These are phyloP conservation scores for Exophiala mesophila DNA, from an alignment of 2,329 filamentous ascomycete species.

Conservation along the genomic window DNA sequence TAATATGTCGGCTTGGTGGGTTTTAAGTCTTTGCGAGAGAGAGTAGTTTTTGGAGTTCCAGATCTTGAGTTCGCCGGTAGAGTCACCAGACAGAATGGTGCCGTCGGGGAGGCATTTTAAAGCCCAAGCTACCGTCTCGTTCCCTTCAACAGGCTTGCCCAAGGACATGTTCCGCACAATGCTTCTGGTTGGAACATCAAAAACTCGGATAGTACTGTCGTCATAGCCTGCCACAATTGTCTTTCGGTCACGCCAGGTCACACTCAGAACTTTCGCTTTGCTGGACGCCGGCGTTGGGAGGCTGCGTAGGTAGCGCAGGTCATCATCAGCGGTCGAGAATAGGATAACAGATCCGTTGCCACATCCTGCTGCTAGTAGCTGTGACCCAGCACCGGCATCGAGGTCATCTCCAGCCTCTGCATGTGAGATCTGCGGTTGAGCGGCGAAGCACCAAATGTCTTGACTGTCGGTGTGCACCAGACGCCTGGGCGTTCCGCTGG, in stretches of 20 bases:
- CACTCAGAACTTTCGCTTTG: constrained; percentile 82
- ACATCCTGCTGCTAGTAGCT: constrained; percentile 79
- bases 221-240: constrained; percentile 85
- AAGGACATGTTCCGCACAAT: constrained; percentile 78
- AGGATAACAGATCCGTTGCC: constrained; percentile 85
- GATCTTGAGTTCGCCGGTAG: constrained; percentile 85
- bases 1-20: constrained; percentile 84
- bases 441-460: constrained; percentile 93
- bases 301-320: constrained; percentile 73
- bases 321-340: constrained; percentile 78
- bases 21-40: constrained; percentile 75
- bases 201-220: constrained; percentile 91
- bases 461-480: constrained; percentile 89
- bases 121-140: constrained; percentile 87
- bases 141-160: constrained; percentile 74
- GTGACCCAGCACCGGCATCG: constrained; percentile 40
- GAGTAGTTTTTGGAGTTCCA: constrained; percentile 94
- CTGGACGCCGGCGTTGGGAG: constrained; percentile 73
- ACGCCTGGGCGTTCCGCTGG: constrained; percentile 68
- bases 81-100: constrained; percentile 91
- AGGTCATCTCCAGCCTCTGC: constrained; percentile 30
- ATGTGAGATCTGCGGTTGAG: constrained; percentile 61
- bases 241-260: constrained; percentile 81
- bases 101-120: constrained; percentile 83
- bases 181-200: constrained; percentile 74